phyloP scores from a whole-genome alignment of 1,284 basidiomycete genomes.

The Ceratorhiza oryzae-sativae region DNA sequence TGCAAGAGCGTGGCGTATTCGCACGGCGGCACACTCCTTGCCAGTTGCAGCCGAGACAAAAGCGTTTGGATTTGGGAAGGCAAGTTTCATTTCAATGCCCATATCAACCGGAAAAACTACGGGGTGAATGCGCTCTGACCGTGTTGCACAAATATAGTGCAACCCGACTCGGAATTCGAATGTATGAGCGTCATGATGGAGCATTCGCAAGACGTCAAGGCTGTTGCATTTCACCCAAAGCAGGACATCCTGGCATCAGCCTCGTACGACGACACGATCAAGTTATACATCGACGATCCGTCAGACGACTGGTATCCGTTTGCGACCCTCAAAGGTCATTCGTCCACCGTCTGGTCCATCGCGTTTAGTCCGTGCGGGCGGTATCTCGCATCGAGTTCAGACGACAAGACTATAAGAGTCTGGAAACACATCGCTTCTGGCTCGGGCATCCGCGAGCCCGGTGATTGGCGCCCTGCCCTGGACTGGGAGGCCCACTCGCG shows the following conservation, averaged over 20 bases:
- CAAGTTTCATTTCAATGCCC: constrained; percentile 49
- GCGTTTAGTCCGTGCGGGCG: constrained; percentile 80
- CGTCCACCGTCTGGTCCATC: constrained; percentile 91
- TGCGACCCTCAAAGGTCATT: constrained; percentile 79
- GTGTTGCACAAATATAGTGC: constrained; percentile 58
- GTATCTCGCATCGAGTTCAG: constrained; percentile 84
- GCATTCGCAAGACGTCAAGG: constrained; percentile 96
- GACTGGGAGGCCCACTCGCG: constrained; percentile 50
- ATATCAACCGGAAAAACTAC: not conserved
- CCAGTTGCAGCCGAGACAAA: constrained; percentile 94
- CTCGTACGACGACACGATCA: constrained; percentile 97
- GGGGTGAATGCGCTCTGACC: constrained; percentile 3
- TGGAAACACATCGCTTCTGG: constrained; percentile 61
- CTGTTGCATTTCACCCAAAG: constrained; percentile 90
- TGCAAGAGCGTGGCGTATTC: constrained; percentile 96
- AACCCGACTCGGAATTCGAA: constrained; percentile 94
- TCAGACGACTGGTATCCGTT: constrained; percentile 95
- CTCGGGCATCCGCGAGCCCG: constrained; percentile 1
- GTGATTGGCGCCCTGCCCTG: constrained; percentile 55
- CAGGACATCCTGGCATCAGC: constrained; percentile 98
- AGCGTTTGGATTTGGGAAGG: constrained; percentile 99
- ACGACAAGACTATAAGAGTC: constrained; percentile 77
- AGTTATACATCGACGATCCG: constrained; percentile 93
- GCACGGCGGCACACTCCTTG: constrained; percentile 76
- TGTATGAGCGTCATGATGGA: constrained; percentile 97